A percentile compares a stretch with the other conserved stretches of the same genome.
These are phyloP conservation scores for Cubamyces sp. DNA, from an alignment of 768 basidiomycete genomes.

Conservation along the genomic window DNA sequence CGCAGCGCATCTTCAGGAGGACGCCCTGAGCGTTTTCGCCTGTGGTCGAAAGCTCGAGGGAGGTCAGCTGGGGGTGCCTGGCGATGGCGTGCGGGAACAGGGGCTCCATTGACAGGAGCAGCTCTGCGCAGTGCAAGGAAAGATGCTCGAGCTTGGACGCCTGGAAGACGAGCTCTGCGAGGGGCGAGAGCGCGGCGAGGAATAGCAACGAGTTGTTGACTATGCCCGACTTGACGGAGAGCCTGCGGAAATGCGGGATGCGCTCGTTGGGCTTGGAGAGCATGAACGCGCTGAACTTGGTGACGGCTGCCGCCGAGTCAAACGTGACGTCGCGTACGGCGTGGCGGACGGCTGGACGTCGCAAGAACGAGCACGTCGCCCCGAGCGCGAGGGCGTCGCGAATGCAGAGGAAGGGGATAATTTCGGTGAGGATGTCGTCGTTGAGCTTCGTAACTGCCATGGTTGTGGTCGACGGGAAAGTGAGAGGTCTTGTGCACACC, in stretches of 20 bases:
- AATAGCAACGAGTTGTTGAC: background rate
- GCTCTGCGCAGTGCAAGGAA: background rate
- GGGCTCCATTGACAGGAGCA: background rate
- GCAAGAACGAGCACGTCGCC: slow-evolving; percentile 4
- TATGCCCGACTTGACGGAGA: background rate
- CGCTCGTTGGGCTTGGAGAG: background rate
- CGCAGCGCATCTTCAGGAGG: background rate
- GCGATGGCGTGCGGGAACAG: background rate
- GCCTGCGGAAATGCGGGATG: background rate
- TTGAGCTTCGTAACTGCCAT: background rate
- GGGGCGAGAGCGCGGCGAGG: background rate
- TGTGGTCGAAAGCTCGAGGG: background rate
- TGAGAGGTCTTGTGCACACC: background rate
- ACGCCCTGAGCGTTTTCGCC: background rate
- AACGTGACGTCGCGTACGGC: slow-evolving; percentile 1
- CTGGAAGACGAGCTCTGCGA: background rate
- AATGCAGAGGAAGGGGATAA: background rate
- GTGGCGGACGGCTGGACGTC: background rate
- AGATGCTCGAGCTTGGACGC: background rate
- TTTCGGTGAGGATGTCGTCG: background rate
- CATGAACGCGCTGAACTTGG: slow-evolving; percentile 7
- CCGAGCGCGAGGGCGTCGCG: slow-evolving; percentile 1
- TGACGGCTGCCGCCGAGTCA: background rate
- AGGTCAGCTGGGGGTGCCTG: background rate
- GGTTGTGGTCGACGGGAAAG: background rate